Percentiles rank a stretch among this genome's conserved stretches.
These are phyloP conservation scores for Boletus bicolor DNA, from an alignment of 768 basidiomycete genomes.

Conservation along the genomic window DNA sequence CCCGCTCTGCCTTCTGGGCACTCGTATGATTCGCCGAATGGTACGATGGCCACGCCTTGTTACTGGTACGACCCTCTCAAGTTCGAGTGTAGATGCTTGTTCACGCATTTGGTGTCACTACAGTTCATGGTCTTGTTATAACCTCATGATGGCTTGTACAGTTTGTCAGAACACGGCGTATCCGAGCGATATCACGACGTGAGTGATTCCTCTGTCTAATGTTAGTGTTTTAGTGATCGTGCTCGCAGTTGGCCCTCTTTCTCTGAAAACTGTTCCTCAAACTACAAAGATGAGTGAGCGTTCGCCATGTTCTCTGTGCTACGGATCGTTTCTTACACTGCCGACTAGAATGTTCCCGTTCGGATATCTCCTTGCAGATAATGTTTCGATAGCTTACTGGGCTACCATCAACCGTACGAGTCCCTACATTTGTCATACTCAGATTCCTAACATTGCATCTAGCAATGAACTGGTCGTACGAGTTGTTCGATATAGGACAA, in stretches of 20 bases:
- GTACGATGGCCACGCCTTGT: constrained; percentile 25
- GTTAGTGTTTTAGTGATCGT: not conserved
- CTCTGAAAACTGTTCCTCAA: constrained; percentile 14
- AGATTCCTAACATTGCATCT: not conserved
- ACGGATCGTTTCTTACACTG: not conserved
- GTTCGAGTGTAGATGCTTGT: not conserved
- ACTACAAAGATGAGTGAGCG: constrained; percentile 17
- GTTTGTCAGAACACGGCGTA: constrained; percentile 41
- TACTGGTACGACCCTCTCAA: constrained; percentile 23
- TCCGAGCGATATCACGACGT: constrained; percentile 28
- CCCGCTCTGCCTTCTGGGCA: constrained; percentile 21
- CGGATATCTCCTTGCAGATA: constrained; percentile 30
- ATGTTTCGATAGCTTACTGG: constrained; percentile 45
- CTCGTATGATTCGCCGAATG: constrained; percentile 23
- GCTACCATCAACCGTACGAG: constrained; percentile 46
- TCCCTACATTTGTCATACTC: not conserved
- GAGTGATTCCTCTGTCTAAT: constrained; percentile 9
- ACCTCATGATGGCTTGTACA: constrained; percentile 50
- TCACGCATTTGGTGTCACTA: not conserved
- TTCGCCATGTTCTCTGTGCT: not conserved
- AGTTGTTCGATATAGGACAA: constrained; percentile 25
- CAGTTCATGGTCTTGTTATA: constrained; percentile 59
- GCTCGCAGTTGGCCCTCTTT: constrained; percentile 24
- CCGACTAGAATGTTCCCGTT: constrained; percentile 37
- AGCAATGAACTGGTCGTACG: constrained; percentile 37